Evolutionary conservation across 352 stramenopile genomes (phyloP).

Genomic region (Phytopythium vexans): DNA sequence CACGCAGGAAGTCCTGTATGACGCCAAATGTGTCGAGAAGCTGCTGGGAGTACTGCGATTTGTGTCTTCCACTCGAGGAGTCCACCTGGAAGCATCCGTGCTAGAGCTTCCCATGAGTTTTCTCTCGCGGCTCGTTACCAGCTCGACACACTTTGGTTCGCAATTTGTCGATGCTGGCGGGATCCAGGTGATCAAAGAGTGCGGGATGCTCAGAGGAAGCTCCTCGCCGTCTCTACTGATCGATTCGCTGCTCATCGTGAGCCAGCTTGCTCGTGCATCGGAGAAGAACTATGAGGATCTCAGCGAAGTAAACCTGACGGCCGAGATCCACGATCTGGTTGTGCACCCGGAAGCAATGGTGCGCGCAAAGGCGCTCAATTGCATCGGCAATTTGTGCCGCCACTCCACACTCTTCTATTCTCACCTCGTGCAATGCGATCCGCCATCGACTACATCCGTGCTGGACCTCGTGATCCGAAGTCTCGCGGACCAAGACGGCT

Average conservation of each 20-base stretch:
- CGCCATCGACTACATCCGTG: conserved; percentile 25
- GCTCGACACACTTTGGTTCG: conserved; percentile 76
- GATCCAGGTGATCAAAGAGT: conserved; percentile 67
- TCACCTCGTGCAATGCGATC: conserved; percentile 33
- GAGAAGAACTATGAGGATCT: conserved; percentile 76
- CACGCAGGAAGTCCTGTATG: conserved; percentile 74
- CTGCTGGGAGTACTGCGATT: conserved; percentile 64
- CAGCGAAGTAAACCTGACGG: conserved; percentile 37
- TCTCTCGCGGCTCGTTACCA: conserved; percentile 78
- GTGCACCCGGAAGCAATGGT: conserved; percentile 69
- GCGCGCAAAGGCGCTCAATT: conserved; percentile 87
- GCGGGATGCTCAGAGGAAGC: conserved; percentile 40
- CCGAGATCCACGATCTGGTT: conserved; percentile 58
- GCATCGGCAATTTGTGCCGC: conserved; percentile 90
- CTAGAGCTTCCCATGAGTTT: conserved; percentile 78
- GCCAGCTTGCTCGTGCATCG: conserved; percentile 81
- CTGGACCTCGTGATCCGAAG: conserved; percentile 57
- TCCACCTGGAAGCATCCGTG: conserved; percentile 53
- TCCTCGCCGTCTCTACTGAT: conserved; percentile 68
- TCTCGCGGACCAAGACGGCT: conserved; percentile 66
- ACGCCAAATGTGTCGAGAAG: conserved; percentile 59
- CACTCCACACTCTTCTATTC: conserved; percentile 90
- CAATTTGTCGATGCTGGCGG: conserved; percentile 77
- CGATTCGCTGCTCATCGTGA: conserved; percentile 82
- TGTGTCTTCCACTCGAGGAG: conserved; percentile 47